These are phyloP conservation scores for Metschnikowia noctiluminum DNA, from an alignment of 805 yeast genomes.

Conservation along the genomic window DNA sequence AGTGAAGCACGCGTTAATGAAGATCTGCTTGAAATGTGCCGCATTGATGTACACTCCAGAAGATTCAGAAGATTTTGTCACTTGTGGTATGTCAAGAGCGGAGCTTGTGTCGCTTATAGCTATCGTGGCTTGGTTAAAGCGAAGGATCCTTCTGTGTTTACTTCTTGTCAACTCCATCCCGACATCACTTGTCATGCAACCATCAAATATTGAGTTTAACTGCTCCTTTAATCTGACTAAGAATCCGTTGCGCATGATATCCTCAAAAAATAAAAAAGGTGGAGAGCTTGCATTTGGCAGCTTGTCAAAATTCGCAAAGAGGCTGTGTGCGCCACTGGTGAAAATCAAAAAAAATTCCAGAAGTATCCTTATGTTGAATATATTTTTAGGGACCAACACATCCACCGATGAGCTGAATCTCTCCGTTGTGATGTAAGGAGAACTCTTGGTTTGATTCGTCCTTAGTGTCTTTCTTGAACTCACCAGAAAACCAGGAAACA, in stretches of 20 bases:
- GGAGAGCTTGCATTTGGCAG: slow-evolving; percentile 11
- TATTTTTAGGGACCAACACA: slow-evolving; percentile 62
- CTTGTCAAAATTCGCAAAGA: slow-evolving; percentile 22
- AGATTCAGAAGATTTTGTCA: slow-evolving; percentile 1
- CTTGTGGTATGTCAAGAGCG: background rate
- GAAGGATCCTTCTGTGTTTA: background rate
- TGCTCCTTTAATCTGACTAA: slow-evolving; percentile 61
- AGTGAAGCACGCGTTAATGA: slow-evolving; percentile 46
- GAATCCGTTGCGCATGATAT: slow-evolving; percentile 62
- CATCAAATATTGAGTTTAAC: slow-evolving; percentile 50
- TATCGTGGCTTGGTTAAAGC: slow-evolving; percentile 10
- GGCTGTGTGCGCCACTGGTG: slow-evolving; percentile 50
- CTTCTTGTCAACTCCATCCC: slow-evolving; percentile 7
- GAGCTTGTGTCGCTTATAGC: slow-evolving; percentile 7
- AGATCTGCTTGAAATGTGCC: slow-evolving; percentile 43
- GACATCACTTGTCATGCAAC: slow-evolving; percentile 21
- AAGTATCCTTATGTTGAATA: slow-evolving; percentile 77
- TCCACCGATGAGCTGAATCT: slow-evolving; percentile 54
- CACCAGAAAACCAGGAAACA: slow-evolving; percentile 65
- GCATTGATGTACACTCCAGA: slow-evolving; percentile 40
- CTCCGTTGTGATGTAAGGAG: slow-evolving; percentile 60
- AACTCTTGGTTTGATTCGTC: slow-evolving; percentile 12
- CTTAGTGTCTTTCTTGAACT: slow-evolving; percentile 14
- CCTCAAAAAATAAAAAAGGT: slow-evolving; percentile 49
- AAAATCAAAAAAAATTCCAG: slow-evolving; percentile 71